A percentile compares a stretch with the other conserved stretches of the same genome.
These are phyloP conservation scores for Vachellia collinsii DNA, from an alignment of 306 rosid genomes.

Conservation along the genomic window DNA sequence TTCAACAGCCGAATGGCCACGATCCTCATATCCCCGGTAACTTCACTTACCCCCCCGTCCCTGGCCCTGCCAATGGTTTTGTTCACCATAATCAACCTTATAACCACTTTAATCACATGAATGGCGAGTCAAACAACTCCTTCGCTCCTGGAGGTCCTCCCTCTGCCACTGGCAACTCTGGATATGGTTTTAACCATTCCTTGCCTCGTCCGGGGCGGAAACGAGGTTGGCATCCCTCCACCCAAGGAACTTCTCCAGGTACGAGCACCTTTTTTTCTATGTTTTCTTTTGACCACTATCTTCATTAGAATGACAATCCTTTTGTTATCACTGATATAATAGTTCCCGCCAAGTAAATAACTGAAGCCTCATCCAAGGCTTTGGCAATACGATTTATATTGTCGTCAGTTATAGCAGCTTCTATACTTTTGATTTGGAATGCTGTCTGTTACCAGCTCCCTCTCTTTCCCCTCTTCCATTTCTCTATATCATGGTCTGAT, in stretches of 20 bases:
- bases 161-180: constrained; percentile 8
- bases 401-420: neutral
- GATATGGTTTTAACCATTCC: constrained; percentile 31
- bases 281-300: neutral
- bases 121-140: constrained; percentile 11
- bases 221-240: constrained; percentile 25
- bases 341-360: neutral
- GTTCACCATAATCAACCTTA: neutral
- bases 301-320: neutral
- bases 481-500: neutral
- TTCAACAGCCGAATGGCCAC: constrained; percentile 4
- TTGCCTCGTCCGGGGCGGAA: constrained; percentile 17
- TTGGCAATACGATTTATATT: neutral
- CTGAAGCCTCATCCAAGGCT: neutral
- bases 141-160: neutral
- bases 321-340: neutral
- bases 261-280: neutral
- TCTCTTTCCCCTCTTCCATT: neutral
- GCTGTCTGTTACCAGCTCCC: neutral
- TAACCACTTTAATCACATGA: constrained; percentile 10
- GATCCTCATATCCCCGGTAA: neutral
- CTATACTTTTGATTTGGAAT: neutral
- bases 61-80: constrained; percentile 2
- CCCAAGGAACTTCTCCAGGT: constrained; percentile 19
- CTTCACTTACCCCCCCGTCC: constrained; percentile 13